Percentiles rank a stretch among this genome's conserved stretches.
Evolutionary conservation across 2,329 filamentous ascomycete species (phyloP).

Genomic region (Alternaria solani): DNA sequence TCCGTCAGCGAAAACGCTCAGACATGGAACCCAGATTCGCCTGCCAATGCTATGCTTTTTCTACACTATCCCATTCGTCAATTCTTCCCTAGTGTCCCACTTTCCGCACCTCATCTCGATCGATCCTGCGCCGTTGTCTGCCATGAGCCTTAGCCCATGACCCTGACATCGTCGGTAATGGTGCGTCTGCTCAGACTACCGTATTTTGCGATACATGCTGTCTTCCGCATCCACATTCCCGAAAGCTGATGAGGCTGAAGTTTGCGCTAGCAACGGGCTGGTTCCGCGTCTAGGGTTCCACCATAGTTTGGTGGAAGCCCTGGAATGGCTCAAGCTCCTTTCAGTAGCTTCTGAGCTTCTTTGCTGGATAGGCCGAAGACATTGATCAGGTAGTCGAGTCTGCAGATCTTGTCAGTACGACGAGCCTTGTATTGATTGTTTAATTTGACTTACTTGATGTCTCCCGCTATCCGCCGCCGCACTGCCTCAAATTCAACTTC

Average conservation of each 20-base stretch:
- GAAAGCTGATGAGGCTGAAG: not conserved
- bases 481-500: slow-evolving; percentile 77
- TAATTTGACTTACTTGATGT: slow-evolving; percentile 74
- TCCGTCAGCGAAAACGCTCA: slow-evolving; percentile 12
- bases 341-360: slow-evolving; percentile 60
- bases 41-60: slow-evolving; percentile 17
- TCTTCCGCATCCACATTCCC: not conserved
- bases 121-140: slow-evolving; percentile 9
- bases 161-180: slow-evolving; percentile 5
- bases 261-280: not conserved
- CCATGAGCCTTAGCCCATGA: slow-evolving; percentile 9
- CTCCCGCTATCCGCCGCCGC: slow-evolving; percentile 70
- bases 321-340: slow-evolving; percentile 23
- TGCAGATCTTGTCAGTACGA: slow-evolving; percentile 39
- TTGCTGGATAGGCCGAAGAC: slow-evolving; percentile 65
- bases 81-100: slow-evolving; percentile 16
- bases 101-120: slow-evolving; percentile 18
- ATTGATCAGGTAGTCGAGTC: slow-evolving; percentile 70
- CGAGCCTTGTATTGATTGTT: not conserved
- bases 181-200: slow-evolving; percentile 5
- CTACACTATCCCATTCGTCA: slow-evolving; percentile 15
- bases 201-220: slow-evolving; percentile 5
- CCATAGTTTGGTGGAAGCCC: not conserved
- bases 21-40: slow-evolving; percentile 16
- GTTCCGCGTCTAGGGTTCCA: slow-evolving; percentile 1